Percentiles rank a stretch among this genome's conserved stretches.
phyloP scores from a whole-genome alignment of 2,329 filamentous ascomycete species.

The Epichloe coenophiala region DNA sequence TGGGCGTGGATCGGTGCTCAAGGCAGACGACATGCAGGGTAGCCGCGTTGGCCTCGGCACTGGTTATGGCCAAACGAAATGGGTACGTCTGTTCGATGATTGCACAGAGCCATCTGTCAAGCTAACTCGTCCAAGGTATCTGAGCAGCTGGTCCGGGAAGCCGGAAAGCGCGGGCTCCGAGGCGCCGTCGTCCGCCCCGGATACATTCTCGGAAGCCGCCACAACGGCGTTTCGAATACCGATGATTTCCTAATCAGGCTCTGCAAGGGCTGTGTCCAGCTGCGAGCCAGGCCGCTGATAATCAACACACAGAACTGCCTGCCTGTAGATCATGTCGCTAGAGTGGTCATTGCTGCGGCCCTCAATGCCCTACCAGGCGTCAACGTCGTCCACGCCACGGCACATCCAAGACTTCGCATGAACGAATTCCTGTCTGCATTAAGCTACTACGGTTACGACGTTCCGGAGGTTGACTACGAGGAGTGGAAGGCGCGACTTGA shows the following conservation, averaged over 20 bases:
- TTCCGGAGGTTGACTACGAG: conserved; percentile 59
- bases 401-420: conserved; percentile 34
- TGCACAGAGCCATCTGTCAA: no score
- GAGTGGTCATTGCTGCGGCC: conserved; percentile 61
- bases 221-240: conserved; percentile 58
- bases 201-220: conserved; percentile 66
- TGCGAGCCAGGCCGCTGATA: conserved; percentile 60
- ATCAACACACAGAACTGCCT: conserved; percentile 81
- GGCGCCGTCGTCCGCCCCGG: conserved; percentile 72
- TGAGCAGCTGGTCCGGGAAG: conserved; percentile 59
- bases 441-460: conserved; percentile 57
- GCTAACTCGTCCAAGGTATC: conserved; percentile 21
- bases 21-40: conserved; percentile 66
- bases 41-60: conserved; percentile 66
- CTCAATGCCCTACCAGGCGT: conserved; percentile 44
- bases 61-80: conserved; percentile 87
- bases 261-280: conserved; percentile 76
- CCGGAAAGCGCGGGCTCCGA: conserved; percentile 60
- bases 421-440: conserved; percentile 54
- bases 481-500: conserved; percentile 18
- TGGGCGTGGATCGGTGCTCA: conserved; percentile 49
- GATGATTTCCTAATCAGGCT: conserved; percentile 88
- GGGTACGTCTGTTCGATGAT: conserved; percentile 30
- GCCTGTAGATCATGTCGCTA: conserved; percentile 70
- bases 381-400: conserved; percentile 64